A percentile compares a stretch with the other conserved stretches of the same genome.
Evolutionary conservation across 1,139 yeast species (phyloP).

Genomic region (Ogataea hybrid): DNA sequence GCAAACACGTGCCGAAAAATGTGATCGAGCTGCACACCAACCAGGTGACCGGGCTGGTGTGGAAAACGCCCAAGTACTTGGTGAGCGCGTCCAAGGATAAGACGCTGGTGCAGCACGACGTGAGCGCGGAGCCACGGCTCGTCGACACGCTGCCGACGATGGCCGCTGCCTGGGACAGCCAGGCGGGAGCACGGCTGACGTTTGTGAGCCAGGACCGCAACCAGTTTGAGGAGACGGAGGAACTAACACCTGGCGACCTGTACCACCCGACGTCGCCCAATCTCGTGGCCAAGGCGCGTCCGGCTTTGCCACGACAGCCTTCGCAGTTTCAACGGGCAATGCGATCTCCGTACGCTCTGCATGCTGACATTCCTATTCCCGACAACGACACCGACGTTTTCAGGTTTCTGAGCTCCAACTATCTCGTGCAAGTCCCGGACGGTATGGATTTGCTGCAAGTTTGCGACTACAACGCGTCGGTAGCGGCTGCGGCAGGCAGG

Average conservation of each 20-base stretch:
- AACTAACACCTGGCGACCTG: constrained; percentile 1
- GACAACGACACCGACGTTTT: constrained; percentile 43
- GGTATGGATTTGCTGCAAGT: constrained; percentile 50
- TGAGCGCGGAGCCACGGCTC: constrained; percentile 48
- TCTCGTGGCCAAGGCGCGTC: constrained; percentile 6
- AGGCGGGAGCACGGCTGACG: constrained; percentile 44
- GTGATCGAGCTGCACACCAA: constrained; percentile 53
- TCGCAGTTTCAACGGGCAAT: constrained; percentile 10
- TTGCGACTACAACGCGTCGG: constrained; percentile 57
- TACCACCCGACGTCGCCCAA: constrained; percentile 10
- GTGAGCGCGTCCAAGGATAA: constrained; percentile 55
- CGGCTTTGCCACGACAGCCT: constrained; percentile 7
- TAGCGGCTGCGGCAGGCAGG: constrained; percentile 53
- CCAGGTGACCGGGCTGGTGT: constrained; percentile 48
- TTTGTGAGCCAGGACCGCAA: constrained; percentile 52
- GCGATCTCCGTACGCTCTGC: constrained; percentile 45
- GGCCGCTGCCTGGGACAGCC: constrained; percentile 54
- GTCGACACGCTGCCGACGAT: constrained; percentile 52
- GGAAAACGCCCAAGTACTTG: constrained; percentile 49
- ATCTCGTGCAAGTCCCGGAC: constrained; percentile 45
- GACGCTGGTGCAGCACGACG: constrained; percentile 53
- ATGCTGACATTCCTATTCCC: constrained; percentile 44
- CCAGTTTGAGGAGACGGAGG: constrained; percentile 38
- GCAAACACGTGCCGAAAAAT: constrained; percentile 76
- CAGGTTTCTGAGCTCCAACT: constrained; percentile 42